Conservation (phyloP, 1,284 basidiomycete genomes). For the Flammula alnicola region DNA sequence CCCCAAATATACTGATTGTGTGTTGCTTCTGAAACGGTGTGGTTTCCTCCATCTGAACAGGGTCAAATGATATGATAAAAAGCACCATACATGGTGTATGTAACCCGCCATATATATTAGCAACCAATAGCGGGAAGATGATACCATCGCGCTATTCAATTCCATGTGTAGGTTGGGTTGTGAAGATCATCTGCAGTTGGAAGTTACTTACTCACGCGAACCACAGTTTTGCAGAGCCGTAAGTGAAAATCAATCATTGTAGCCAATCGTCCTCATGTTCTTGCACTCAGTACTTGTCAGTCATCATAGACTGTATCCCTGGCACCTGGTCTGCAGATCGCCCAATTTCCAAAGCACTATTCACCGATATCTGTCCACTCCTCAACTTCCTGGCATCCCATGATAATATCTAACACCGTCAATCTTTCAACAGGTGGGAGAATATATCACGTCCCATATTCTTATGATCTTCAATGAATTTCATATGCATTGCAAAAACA, state of each 20-base stretch:
- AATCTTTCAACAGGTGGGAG: constrained; percentile 25
- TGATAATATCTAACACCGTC: neutral
- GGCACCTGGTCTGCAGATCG: constrained; percentile 47
- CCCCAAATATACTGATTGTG: too few relatives aligned
- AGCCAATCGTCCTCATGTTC: neutral
- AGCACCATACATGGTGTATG: constrained; percentile 65
- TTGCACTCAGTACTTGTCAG: constrained; percentile 41
- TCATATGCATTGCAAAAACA: too few relatives aligned
- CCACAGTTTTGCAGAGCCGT: constrained; percentile 50
- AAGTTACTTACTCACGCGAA: neutral
- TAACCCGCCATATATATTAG: constrained; percentile 42
- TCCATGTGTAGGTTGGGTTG: constrained; percentile 49
- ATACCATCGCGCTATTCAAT: constrained; percentile 59
- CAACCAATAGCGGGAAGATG: constrained; percentile 28
- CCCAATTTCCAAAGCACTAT: constrained; percentile 37
- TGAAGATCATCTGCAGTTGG: neutral
- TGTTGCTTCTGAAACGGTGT: too few relatives aligned
- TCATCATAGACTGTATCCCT: constrained; percentile 53
- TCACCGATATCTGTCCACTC: constrained; percentile 35
- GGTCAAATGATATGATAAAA: constrained; percentile 64
- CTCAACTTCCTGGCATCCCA: neutral
- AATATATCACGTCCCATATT: constrained; percentile 32
- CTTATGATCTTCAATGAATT: constrained; percentile 29
- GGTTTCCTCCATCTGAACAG: constrained; percentile 28
- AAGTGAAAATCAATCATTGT: constrained; percentile 13